Evolutionary conservation across 805 yeast species (phyloP).

Genomic region (Blastobotrys terrestris): DNA sequence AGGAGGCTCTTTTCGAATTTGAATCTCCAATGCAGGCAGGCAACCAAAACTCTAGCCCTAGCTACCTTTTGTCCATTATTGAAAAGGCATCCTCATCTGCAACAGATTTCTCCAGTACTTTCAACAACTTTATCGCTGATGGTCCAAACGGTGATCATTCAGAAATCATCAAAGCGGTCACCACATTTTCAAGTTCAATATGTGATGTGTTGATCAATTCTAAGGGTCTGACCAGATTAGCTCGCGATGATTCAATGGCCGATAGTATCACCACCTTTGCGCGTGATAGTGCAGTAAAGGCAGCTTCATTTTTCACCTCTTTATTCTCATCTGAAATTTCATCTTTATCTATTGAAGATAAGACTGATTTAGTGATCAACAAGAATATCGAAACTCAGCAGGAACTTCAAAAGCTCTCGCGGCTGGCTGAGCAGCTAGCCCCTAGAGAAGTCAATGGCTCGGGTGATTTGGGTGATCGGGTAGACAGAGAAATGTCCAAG

Average conservation of each 20-base stretch:
- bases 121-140: constrained; percentile 70
- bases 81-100: constrained; percentile 67
- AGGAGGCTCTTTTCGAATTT: constrained; percentile 61
- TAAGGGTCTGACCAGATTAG: constrained; percentile 59
- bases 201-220: constrained; percentile 58
- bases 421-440: constrained; percentile 51
- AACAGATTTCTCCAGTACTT: constrained; percentile 73
- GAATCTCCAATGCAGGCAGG: constrained; percentile 81
- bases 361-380: constrained; percentile 69
- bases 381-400: constrained; percentile 73
- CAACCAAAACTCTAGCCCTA: constrained; percentile 68
- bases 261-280: constrained; percentile 46
- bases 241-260: constrained; percentile 45
- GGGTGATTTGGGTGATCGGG: constrained; percentile 59
- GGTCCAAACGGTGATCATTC: constrained; percentile 59
- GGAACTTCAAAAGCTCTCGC: constrained; percentile 51
- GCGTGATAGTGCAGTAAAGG: constrained; percentile 51
- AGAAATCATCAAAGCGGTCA: constrained; percentile 53
- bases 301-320: constrained; percentile 56
- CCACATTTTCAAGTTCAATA: constrained; percentile 55
- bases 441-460: constrained; percentile 33
- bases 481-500: constrained; percentile 63
- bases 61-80: constrained; percentile 56
- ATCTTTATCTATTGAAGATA: constrained; percentile 53
- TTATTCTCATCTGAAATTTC: constrained; percentile 48